Percentiles rank a stretch among this genome's conserved stretches.
Conservation (phyloP, 345 rosid genomes). For the Erucastrum elatum region DNA sequence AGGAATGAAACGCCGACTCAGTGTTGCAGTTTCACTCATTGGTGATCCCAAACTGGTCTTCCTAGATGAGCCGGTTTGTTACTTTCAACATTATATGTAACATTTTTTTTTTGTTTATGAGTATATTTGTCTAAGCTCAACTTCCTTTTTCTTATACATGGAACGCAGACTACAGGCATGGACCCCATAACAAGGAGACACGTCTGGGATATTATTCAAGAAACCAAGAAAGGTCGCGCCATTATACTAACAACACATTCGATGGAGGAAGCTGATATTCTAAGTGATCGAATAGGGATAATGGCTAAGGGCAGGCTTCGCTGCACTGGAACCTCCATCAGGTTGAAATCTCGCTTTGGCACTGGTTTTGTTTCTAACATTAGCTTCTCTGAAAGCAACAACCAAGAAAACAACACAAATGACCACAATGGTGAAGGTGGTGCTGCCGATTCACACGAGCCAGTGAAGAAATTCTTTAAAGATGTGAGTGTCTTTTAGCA, state of each 20-base stretch:
- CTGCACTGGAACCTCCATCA: slow-evolving; percentile 85
- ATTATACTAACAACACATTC: slow-evolving; percentile 89
- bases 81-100: not conserved
- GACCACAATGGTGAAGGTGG: slow-evolving; percentile 34
- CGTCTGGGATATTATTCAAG: slow-evolving; percentile 88
- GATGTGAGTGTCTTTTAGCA: slow-evolving; percentile 44
- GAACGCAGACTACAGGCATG: slow-evolving; percentile 85
- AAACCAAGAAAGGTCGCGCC: slow-evolving; percentile 79
- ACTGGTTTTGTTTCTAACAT: slow-evolving; percentile 81
- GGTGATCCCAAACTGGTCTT: slow-evolving; percentile 87
- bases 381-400: slow-evolving; percentile 59
- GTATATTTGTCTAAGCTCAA: not conserved
- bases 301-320: slow-evolving; percentile 95
- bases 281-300: slow-evolving; percentile 87
- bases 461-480: slow-evolving; percentile 73
- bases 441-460: slow-evolving; percentile 42
- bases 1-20: slow-evolving; percentile 95
- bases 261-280: slow-evolving; percentile 91
- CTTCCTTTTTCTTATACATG: slow-evolving; percentile 4
- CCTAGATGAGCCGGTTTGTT: slow-evolving; percentile 79
- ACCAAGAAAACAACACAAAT: slow-evolving; percentile 36
- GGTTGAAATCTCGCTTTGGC: slow-evolving; percentile 86
- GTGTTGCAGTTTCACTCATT: slow-evolving; percentile 85
- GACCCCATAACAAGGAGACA: slow-evolving; percentile 94
- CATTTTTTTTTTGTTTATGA: not conserved